Base-by-base conservation (phyloP, 768 basidiomycete genomes). In the Neoboletus magnificus region DNA sequence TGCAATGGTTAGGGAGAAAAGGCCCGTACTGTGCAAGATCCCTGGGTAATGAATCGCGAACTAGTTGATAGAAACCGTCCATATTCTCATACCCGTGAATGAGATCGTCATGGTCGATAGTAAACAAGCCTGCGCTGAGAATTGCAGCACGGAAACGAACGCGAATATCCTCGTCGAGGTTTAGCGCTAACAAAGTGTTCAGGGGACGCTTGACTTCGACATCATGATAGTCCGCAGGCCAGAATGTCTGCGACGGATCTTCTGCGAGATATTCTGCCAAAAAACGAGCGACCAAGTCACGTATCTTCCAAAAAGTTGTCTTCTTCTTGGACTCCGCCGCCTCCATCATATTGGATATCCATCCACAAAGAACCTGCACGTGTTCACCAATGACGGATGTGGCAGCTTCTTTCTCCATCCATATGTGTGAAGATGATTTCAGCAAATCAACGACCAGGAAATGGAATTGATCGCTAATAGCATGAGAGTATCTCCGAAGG, bases 141-240 rank as follows among this genome's bases (percentile, higher is more conserved):
- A 77, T 73, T 1, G 87, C 87, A 1, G 80, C 81, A 30, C 90
- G 85, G 66, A 93, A 89, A 16, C 96, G 84, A 44, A 97, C 88
- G 32, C 93, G 83, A 20, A 89, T 83, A 66, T 98, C 95, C 39
- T 75, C 71, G 69, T 98, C 90, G n/a, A 71, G 64, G 22, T 78
- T 79, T 62, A 91, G 61, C 27, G 67, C 66, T 12, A 82, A 81
- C 33, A 91, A 75, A 32, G 84, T 66, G 61, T 60, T 57, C 50
- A 77, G 64, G 13, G 86, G 81, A 57, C 76, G 61, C 16, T 60
- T 55, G n/a, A 69, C 56, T 13, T 62, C 60, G 13, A 66, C 57
- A 0, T 73, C 72, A 22, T 70, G 58, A 40, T 65, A 61, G 15
- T 57, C 57, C 27, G 48, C 39, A 37, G 65, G 61, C 87, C 88